Evolutionary conservation across 2,329 filamentous ascomycete genomes (phyloP), one percentile per base, ranked within the genome.

Genomic region (Colletotrichum costaricense): DNA sequence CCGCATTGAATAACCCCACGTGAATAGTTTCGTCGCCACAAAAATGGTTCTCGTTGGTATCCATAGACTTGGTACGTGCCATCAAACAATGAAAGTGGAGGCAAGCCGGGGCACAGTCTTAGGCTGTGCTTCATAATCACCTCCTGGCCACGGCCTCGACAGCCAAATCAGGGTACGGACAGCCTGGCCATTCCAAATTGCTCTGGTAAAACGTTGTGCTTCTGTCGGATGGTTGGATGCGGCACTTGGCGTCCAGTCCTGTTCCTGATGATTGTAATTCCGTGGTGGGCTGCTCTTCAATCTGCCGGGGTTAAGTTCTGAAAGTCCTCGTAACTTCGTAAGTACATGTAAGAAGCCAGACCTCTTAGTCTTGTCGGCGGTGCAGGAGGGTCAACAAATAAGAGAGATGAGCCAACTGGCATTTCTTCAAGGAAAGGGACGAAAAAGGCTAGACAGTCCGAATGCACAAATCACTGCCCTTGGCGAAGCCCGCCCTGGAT

Each of bases 251-350:
- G 8, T 33, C 42, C 24, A 26, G 49, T 22, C 30, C 16, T 42
- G 33, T 30, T 30, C 52, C 63, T 65, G 52, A 30, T 65, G 63
- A 65, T 57, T 65, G 54, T 57, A 65, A 28, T 57, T 65, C 63
- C 52, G 52, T 55, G 11, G 11, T 14, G n/a, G 24, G 19, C 30
- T 57, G 9, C 33, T 22, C 52, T 65, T 65, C 19, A 33, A 22
- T 60, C 46, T 46, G 24, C 19, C 62, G 55, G 46, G 33, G 14
- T 24, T 33, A 42, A 30, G 14, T 56, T 26, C 9, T 42, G 22
- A 60, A 55, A 49, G 42, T 49, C 28, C 30, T 38, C 63, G 24
- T 19, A 26, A 60, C 28, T 28, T 38, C 63, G 30, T 19, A 26
- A 60, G 24, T 12, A 42, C 14, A 42, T 42, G 38, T 42, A 46